A percentile compares a stretch with the other conserved stretches of the same genome.
These are phyloP conservation scores for Schizopora paradoxa DNA, from an alignment of 1,284 basidiomycete genomes.

Conservation along the genomic window DNA sequence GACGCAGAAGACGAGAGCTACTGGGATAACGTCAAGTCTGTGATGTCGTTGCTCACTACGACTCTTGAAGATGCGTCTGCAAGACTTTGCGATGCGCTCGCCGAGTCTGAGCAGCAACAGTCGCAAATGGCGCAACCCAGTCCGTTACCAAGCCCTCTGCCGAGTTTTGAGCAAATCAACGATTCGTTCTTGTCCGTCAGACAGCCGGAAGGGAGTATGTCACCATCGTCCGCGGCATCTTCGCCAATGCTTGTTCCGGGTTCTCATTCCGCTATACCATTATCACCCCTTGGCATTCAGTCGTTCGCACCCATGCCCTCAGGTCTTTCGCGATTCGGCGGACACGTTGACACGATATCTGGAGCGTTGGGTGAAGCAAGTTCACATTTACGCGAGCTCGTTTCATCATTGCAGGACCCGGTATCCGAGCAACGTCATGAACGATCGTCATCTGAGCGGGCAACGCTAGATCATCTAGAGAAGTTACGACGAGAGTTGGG, in stretches of 20 bases:
- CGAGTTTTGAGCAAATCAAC: conserved; percentile 1
- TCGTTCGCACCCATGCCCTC: conserved; percentile 70
- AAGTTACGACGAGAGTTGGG: conserved; percentile 65
- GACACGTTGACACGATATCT: conserved; percentile 64
- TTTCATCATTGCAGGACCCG: conserved; percentile 45
- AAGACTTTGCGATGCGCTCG: conserved; percentile 54
- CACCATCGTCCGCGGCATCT: too few relatives aligned
- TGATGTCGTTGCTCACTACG: conserved; percentile 61
- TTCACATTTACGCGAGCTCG: conserved; percentile 55
- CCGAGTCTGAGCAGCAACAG: conserved; percentile 46
- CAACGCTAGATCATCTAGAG: conserved; percentile 21
- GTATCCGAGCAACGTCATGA: conserved; percentile 19
- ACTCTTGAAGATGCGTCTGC: conserved; percentile 59
- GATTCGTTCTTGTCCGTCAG: conserved; percentile 10
- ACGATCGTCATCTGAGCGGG: conserved; percentile 19
- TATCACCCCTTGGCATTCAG: conserved; percentile 26
- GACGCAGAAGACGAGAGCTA: conserved; percentile 58
- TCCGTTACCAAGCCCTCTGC: conserved; percentile 26
- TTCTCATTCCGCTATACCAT: conserved; percentile 20
- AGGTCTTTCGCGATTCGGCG: conserved; percentile 58
- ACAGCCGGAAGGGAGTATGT: not conserved
- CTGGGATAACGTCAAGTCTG: conserved; percentile 74
- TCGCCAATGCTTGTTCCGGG: too few relatives aligned
- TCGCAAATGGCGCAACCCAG: conserved; percentile 45
- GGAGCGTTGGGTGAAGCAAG: conserved; percentile 62